Conservation (phyloP, 2,329 filamentous ascomycete species). For the Fusarium denticulatum region DNA sequence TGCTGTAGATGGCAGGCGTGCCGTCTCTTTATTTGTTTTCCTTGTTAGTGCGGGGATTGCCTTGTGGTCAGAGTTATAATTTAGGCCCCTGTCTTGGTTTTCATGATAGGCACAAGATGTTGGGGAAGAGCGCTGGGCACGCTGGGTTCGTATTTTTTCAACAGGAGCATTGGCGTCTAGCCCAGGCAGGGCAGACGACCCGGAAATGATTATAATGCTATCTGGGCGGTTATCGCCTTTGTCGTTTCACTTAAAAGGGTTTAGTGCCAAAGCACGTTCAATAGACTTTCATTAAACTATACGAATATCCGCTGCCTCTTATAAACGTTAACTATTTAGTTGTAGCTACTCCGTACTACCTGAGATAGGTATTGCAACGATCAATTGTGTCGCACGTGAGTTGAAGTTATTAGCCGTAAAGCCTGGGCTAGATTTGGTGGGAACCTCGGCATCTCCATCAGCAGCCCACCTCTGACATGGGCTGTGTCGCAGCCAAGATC, state of each 20-base stretch:
- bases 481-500: conserved; percentile 8
- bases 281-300: conserved; percentile 39
- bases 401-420: conserved; percentile 1
- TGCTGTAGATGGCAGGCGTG: conserved; percentile 48
- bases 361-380: neutral
- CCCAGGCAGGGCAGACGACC: conserved; percentile 38
- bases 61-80: neutral
- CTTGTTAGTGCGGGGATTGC: conserved; percentile 22
- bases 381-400: conserved; percentile 17
- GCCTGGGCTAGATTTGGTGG: conserved; percentile 12
- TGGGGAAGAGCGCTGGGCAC: conserved; percentile 28
- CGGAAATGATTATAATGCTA: conserved; percentile 44
- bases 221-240: conserved; percentile 41
- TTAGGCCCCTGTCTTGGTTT: conserved; percentile 22
- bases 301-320: neutral
- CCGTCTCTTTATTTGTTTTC: conserved; percentile 19
- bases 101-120: conserved; percentile 36
- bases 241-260: conserved; percentile 35
- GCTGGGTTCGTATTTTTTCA: conserved; percentile 39
- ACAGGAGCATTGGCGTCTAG: conserved; percentile 42
- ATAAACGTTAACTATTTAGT: neutral
- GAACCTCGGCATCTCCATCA: conserved; percentile 42
- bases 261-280: conserved; percentile 26
- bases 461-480: conserved; percentile 19
- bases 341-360: neutral